These are phyloP conservation scores for Nakazawaea pomicola DNA, from an alignment of 805 yeast genomes.

Conservation along the genomic window DNA sequence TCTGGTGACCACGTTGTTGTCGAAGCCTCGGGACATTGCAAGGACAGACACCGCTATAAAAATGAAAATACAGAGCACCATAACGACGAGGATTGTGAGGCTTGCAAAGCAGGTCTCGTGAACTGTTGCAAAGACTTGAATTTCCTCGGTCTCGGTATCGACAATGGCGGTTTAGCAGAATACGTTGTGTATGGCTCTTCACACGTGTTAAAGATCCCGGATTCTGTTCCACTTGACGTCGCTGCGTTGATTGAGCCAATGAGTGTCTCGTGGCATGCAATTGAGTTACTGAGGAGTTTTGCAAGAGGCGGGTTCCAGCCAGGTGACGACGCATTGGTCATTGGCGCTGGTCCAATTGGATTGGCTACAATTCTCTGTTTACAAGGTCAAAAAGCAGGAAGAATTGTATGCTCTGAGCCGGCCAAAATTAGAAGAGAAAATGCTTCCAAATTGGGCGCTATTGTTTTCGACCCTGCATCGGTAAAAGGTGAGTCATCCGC, in stretches of 20 bases:
- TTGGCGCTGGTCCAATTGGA: conserved; percentile 56
- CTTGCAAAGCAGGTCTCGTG: neutral
- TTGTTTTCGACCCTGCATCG: neutral
- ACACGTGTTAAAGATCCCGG: conserved; percentile 35
- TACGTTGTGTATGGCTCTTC: conserved; percentile 33
- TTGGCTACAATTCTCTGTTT: conserved; percentile 48
- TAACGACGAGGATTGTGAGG: neutral
- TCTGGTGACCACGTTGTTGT: neutral
- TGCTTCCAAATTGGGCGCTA: neutral
- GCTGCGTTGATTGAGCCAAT: conserved; percentile 57
- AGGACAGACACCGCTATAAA: neutral
- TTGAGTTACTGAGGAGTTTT: conserved; percentile 35
- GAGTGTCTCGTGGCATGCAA: conserved; percentile 58
- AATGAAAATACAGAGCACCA: neutral
- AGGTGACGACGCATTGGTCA: conserved; percentile 41
- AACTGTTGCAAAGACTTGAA: conserved; percentile 25
- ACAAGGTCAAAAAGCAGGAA: conserved; percentile 40
- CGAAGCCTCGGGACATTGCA: neutral
- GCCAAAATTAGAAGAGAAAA: neutral
- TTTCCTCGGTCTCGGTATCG: conserved; percentile 45
- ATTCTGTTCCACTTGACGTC: conserved; percentile 40
- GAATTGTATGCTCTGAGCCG: conserved; percentile 45
- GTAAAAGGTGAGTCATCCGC: conserved; percentile 19
- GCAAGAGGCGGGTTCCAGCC: too few relatives aligned
- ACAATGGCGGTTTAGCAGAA: conserved; percentile 46